Conservation (phyloP, 2,329 filamentous ascomycete species). For the Aureobasidium musti region DNA sequence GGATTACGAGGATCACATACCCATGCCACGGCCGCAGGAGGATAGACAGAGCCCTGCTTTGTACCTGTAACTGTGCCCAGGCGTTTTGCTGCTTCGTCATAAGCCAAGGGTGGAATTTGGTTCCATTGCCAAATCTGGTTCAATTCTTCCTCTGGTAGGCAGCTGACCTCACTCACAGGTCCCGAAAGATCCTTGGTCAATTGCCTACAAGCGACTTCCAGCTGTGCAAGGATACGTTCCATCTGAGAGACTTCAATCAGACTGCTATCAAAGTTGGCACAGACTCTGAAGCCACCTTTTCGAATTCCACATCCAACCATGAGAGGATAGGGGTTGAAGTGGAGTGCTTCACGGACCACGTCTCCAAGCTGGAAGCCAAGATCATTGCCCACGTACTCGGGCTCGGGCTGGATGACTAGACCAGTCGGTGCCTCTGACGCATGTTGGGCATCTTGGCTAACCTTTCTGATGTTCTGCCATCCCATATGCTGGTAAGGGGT, state of each 20-base stretch:
- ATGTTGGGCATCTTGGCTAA: constrained; percentile 56
- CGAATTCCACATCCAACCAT: constrained; percentile 53
- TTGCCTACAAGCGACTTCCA: constrained; percentile 26
- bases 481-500: constrained; percentile 45
- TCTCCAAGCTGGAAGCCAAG: constrained; percentile 34
- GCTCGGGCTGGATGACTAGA: constrained; percentile 55
- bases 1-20: constrained; percentile 37
- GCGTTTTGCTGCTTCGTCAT: background rate
- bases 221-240: constrained; percentile 30
- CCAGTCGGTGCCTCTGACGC: constrained; percentile 60
- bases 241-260: constrained; percentile 25
- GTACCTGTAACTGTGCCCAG: background rate
- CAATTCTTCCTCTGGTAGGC: constrained; percentile 24
- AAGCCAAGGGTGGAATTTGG: constrained; percentile 1
- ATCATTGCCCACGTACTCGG: constrained; percentile 32
- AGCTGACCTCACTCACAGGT: constrained; percentile 22
- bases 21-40: constrained; percentile 34
- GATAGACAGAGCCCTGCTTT: constrained; percentile 16
- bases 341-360: constrained; percentile 33
- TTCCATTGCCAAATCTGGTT: constrained; percentile 30
- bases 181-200: constrained; percentile 21
- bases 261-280: constrained; percentile 29
- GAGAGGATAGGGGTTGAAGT: constrained; percentile 47
- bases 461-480: constrained; percentile 43
- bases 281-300: constrained; percentile 47